phyloP scores from a whole-genome alignment of 2,329 filamentous ascomycete genomes.

The Tolypocladium inflatum region DNA sequence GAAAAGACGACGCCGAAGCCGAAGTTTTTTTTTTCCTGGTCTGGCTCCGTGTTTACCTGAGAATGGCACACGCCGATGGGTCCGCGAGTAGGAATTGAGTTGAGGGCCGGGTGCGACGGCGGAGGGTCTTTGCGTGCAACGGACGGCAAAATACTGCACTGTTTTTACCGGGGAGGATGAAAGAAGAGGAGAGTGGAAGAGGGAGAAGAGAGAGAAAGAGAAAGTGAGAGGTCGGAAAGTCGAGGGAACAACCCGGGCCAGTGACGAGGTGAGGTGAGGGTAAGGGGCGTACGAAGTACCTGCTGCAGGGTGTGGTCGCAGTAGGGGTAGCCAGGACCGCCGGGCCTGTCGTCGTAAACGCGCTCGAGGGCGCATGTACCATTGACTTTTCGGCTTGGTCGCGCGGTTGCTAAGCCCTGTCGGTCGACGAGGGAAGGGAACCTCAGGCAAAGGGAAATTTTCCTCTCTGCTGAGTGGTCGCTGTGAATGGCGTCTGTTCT shows the following conservation, averaged over 20 bases:
- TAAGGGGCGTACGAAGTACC: constrained; percentile 1
- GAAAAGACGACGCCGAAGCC: constrained; percentile 6
- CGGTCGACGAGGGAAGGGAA: background rate
- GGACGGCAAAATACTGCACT: background rate
- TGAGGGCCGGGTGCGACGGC: constrained; percentile 9
- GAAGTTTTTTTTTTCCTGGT: constrained; percentile 4
- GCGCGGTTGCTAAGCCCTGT: constrained; percentile 6
- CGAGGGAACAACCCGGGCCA: constrained; percentile 8
- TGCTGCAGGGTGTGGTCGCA: background rate
- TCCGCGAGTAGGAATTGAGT: constrained; percentile 3
- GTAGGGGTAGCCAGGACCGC: constrained; percentile 2
- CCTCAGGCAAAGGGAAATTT: background rate
- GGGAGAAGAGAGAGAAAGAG: constrained; percentile 13
- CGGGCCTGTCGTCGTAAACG: constrained; percentile 11
- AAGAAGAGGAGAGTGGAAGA: constrained; percentile 11
- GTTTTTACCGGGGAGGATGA: constrained; percentile 4
- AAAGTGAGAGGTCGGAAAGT: constrained; percentile 10
- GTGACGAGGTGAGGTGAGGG: constrained; percentile 6
- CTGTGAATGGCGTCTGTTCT: background rate
- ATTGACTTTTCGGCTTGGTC: constrained; percentile 11
- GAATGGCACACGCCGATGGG: constrained; percentile 3
- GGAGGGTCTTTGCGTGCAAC: background rate
- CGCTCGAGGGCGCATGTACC: constrained; percentile 10
- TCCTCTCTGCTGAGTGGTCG: too few species aligned
- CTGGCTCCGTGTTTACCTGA: constrained; percentile 9